Base-by-base conservation (phyloP, 2,329 filamentous ascomycete species). In the Grosmannia huntii region DNA sequence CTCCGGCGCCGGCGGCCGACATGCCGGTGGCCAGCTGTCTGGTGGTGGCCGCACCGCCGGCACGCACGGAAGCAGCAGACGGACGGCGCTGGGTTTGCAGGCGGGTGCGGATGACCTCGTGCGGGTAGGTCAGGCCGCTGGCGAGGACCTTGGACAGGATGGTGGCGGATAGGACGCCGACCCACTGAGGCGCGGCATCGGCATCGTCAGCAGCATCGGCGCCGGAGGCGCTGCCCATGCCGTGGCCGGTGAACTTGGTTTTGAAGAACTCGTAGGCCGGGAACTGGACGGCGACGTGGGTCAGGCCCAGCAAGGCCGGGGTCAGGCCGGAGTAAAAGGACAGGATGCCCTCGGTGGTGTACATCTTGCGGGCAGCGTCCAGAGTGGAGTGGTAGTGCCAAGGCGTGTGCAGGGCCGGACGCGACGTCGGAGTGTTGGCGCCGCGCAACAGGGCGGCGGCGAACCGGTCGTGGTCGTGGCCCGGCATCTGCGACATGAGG, bases 321-420 rank as follows among this genome's bases (percentile, higher is more conserved):
- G 90, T 90, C 38, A 99, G 82, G 12, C 94, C 94, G 0, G 94
- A 96, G 72, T 99, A 99, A 69, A 99, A 99, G 0, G 92, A 92
- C 5, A 82, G 75, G 46, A 99, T 72, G 53, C 94, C 94, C 75
- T 99, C 94, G 0, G 84, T 87, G 31, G 79, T 82, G 70, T 96
- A 99, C 92, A 99, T 99, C 71, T 96, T 96, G 64, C 84, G 86
- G 57, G 90, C 91, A 3, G 94, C 94, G 73, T 99, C 94, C 57
- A 90, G 75, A 1, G 94, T 97, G 59, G 85, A 90, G 64, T 78
- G 82, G 72, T 99, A 99, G 68, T 96, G 88, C 90, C 91, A 97
- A 33, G 86, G 86, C n/a, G 84, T 80, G 58, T 83, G 79, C 56
- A 82, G 73, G 12, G 73, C 74, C 31, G 79, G 78, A 57, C 79